Evolutionary conservation across 1,284 basidiomycete genomes (phyloP).

Genomic region (Leccinum griseonigrum): DNA sequence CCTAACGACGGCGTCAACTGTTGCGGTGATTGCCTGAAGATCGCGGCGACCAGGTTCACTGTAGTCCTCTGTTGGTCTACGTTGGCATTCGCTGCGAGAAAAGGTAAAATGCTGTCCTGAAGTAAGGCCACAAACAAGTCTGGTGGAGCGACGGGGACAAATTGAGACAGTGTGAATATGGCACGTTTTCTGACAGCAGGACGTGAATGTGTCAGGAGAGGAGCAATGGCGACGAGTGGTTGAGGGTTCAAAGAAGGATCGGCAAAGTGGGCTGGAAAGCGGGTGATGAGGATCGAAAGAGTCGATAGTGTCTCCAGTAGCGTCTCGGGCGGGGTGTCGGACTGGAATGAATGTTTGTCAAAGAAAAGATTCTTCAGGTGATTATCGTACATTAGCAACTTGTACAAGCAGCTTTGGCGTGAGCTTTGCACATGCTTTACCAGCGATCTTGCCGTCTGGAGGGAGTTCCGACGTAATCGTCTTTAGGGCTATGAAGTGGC

Average conservation of each 20-base stretch:
- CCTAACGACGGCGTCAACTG: constrained; percentile 59
- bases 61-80: constrained; percentile 74
- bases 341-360: constrained; percentile 37
- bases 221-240: constrained; percentile 71
- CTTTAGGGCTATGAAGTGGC: constrained; percentile 69
- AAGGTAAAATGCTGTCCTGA: constrained; percentile 57
- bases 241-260: constrained; percentile 50
- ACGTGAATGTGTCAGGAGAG: constrained; percentile 73
- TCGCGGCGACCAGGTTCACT: constrained; percentile 77
- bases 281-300: constrained; percentile 85
- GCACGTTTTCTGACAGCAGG: constrained; percentile 89
- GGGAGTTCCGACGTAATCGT: constrained; percentile 92
- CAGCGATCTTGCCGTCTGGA: constrained; percentile 73
- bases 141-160: constrained; percentile 66
- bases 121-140: constrained; percentile 57
- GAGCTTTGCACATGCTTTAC: constrained; percentile 80
- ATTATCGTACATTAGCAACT: constrained; percentile 62
- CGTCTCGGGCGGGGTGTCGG: constrained; percentile 76
- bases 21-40: constrained; percentile 68
- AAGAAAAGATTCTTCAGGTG: neutral
- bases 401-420: constrained; percentile 83
- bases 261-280: constrained; percentile 77
- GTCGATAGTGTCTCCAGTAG: constrained; percentile 89
- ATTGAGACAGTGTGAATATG: constrained; percentile 81
- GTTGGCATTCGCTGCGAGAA: constrained; percentile 48